phyloP scores from a whole-genome alignment of 2,329 filamentous ascomycete species.

The Elsinoe perseae region DNA sequence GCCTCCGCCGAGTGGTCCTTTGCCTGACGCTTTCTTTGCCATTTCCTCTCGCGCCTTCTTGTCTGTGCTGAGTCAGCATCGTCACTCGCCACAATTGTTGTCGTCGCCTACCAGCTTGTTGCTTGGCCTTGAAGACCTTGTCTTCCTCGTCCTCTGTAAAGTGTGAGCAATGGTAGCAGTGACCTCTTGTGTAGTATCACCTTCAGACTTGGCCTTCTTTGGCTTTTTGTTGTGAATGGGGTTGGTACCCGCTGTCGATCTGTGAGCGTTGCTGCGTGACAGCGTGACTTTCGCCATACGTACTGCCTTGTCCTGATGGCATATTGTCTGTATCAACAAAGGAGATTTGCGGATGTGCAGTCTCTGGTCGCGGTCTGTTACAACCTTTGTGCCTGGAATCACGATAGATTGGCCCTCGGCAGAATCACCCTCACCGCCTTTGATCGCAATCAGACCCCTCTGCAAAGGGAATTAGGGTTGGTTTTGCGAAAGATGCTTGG shows the following conservation, averaged over 20 bases:
- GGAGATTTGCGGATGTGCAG: not conserved
- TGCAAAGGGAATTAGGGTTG: not conserved
- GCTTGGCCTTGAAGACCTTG: constrained; percentile 72
- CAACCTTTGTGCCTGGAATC: not conserved
- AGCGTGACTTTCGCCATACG: constrained; percentile 23
- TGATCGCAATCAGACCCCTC: not conserved
- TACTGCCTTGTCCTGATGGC: constrained; percentile 46
- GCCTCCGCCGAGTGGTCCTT: constrained; percentile 80
- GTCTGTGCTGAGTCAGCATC: constrained; percentile 28
- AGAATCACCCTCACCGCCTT: constrained; percentile 2
- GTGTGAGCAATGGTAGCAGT: not conserved
- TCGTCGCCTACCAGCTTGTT: constrained; percentile 64
- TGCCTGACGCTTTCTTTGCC: constrained; percentile 75
- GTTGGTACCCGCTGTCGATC: constrained; percentile 41
- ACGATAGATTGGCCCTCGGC: not conserved
- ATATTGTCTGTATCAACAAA: constrained; percentile 29
- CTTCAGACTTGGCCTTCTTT: constrained; percentile 71
- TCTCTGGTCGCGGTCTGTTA: not conserved
- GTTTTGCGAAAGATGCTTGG: not conserved
- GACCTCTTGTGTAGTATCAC: constrained; percentile 31
- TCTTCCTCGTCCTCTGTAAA: constrained; percentile 69
- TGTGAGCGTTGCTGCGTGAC: constrained; percentile 1
- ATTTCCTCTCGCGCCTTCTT: constrained; percentile 72
- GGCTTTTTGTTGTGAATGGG: constrained; percentile 65
- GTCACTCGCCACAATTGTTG: constrained; percentile 9